Conservation (phyloP, 805 yeast species). For the Wickerhamomyces subpelliculosus region DNA sequence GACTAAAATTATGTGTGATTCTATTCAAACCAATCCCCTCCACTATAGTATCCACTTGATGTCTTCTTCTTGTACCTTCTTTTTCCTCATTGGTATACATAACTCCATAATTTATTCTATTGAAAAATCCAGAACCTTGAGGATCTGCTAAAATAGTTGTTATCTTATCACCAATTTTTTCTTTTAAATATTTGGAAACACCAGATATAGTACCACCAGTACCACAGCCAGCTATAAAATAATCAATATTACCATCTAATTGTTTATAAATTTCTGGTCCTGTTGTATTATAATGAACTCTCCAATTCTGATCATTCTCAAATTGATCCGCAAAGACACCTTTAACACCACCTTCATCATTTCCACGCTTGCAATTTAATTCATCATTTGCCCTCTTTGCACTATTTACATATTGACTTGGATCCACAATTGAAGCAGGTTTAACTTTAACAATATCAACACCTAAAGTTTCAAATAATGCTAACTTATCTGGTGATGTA, state of each 20-base stretch:
- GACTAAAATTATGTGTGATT: conserved; percentile 70
- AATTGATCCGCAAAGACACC: conserved; percentile 95
- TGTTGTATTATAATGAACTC: conserved; percentile 70
- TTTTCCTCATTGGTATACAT: conserved; percentile 86
- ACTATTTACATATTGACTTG: conserved; percentile 84
- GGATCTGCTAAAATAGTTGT: conserved; percentile 79
- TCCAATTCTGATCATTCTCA: conserved; percentile 90
- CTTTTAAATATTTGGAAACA: conserved; percentile 67
- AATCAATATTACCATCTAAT: conserved; percentile 56
- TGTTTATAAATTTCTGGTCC: conserved; percentile 92
- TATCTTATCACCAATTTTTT: conserved; percentile 29
- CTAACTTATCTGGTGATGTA: conserved; percentile 78
- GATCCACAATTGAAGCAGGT: conserved; percentile 94
- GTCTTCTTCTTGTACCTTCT: conserved; percentile 91
- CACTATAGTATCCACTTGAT: conserved; percentile 90
- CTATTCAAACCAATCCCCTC: conserved; percentile 94
- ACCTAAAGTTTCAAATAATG: conserved; percentile 65
- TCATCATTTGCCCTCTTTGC: conserved; percentile 61
- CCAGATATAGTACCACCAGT: conserved; percentile 98
- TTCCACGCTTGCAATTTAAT: too few species aligned
- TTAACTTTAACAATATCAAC: conserved; percentile 80
- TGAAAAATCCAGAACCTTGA: conserved; percentile 88
- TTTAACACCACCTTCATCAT: conserved; percentile 31
- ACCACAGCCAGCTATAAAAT: conserved; percentile 87
- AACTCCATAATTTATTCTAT: conserved; percentile 81